Evolutionary conservation across 2,329 filamentous ascomycete genomes (phyloP).

Genomic region (Fusarium veterinarium): DNA sequence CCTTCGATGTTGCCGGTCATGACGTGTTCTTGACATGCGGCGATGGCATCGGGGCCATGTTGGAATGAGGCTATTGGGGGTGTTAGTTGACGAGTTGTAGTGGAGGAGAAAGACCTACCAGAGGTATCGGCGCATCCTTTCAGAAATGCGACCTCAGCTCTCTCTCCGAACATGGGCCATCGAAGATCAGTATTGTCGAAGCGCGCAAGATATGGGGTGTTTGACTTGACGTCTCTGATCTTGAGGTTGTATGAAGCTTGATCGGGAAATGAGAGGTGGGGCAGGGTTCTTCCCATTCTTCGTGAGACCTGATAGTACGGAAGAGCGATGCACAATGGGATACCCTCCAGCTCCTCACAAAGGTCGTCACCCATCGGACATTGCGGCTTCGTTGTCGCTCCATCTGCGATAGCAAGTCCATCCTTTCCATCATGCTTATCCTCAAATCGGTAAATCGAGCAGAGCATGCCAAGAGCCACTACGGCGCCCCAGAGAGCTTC

Average conservation of each 20-base stretch:
- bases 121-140: slow-evolving; percentile 61
- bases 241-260: slow-evolving; percentile 66
- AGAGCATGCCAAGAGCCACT: slow-evolving; percentile 64
- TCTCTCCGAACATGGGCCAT: slow-evolving; percentile 66
- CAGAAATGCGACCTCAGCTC: slow-evolving; percentile 62
- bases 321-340: slow-evolving; percentile 60
- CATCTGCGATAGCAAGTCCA: slow-evolving; percentile 53
- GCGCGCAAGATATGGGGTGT: slow-evolving; percentile 61
- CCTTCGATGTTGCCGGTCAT: slow-evolving; percentile 64
- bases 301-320: slow-evolving; percentile 63
- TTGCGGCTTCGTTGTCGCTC: slow-evolving; percentile 48
- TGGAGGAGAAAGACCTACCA: slow-evolving; percentile 17
- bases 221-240: slow-evolving; percentile 60
- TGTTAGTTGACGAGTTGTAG: rapidly evolving
- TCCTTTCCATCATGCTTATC: slow-evolving; percentile 64
- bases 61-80: slow-evolving; percentile 55
- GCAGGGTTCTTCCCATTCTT: slow-evolving; percentile 63
- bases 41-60: slow-evolving; percentile 62
- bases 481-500: slow-evolving; percentile 64
- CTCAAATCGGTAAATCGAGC: slow-evolving; percentile 65
- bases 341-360: slow-evolving; percentile 61
- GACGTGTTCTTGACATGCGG: slow-evolving; percentile 64
- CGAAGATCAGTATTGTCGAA: slow-evolving; percentile 66
- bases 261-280: slow-evolving; percentile 64
- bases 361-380: slow-evolving; percentile 62